phyloP scores from a whole-genome alignment of 352 stramenopile genomes.

The Phytophthora cryptogea region DNA sequence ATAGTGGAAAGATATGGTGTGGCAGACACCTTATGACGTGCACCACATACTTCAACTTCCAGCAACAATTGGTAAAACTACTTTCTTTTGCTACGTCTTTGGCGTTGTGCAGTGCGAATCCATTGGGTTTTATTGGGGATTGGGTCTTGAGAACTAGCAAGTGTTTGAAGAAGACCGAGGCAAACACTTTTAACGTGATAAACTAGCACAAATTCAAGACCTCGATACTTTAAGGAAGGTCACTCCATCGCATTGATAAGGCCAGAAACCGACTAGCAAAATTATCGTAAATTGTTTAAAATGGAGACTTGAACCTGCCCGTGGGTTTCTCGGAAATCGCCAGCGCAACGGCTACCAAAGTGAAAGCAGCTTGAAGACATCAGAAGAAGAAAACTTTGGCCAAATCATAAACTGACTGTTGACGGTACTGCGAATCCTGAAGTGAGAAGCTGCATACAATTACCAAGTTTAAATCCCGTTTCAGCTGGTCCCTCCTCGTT shows the following conservation, averaged over 20 bases:
- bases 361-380: no score
- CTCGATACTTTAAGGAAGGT: no score
- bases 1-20: slow-evolving; percentile 36
- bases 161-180: no score
- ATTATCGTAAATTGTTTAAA: background rate
- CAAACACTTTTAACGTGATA: no score
- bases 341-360: background rate
- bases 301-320: background rate
- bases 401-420: background rate
- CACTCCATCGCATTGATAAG: no score
- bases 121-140: no score
- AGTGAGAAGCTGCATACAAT: slow-evolving; percentile 17
- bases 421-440: slow-evolving; percentile 12
- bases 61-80: no score
- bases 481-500: slow-evolving; percentile 17
- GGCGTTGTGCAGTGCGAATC: no score
- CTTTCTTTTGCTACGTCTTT: no score
- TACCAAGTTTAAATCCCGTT: slow-evolving; percentile 10
- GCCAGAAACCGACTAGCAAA: no score
- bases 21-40: slow-evolving; percentile 12
- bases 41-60: background rate
- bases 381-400: background rate
- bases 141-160: no score
- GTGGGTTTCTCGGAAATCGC: background rate
- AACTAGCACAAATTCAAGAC: no score